phyloP scores from a whole-genome alignment of 352 stramenopile species.

The Pythium rishiriense region DNA sequence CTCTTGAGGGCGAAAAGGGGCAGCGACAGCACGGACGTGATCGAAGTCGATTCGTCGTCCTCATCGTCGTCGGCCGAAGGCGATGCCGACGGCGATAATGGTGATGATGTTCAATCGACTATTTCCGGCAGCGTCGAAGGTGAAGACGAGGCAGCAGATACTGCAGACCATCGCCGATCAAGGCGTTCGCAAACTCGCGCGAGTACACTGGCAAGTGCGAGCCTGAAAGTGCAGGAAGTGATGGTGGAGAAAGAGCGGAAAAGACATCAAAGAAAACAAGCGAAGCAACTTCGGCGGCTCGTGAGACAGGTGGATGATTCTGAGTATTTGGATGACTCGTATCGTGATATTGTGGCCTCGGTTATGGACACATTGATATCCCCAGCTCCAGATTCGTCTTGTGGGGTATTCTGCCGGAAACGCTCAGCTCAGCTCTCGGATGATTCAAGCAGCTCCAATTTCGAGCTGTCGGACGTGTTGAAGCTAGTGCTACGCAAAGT shows the following conservation, averaged over 20 bases:
- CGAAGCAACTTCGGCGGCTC: slow-evolving; percentile 41
- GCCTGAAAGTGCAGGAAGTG: slow-evolving; percentile 58
- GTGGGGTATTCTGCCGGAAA: slow-evolving; percentile 48
- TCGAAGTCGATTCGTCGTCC: slow-evolving; percentile 33
- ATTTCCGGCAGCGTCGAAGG: slow-evolving; percentile 23
- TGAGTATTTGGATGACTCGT: slow-evolving; percentile 75
- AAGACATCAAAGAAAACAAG: slow-evolving; percentile 36
- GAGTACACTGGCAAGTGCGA: slow-evolving; percentile 59
- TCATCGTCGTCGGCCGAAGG: slow-evolving; percentile 23
- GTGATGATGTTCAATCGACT: slow-evolving; percentile 14
- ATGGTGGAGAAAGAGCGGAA: slow-evolving; percentile 52
- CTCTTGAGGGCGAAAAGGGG: slow-evolving; percentile 4
- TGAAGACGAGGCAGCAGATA: background rate
- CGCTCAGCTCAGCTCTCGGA: background rate
- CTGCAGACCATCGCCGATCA: slow-evolving; percentile 40
- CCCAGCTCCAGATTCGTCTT: slow-evolving; percentile 27
- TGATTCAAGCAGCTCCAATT: background rate
- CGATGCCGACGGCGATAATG: slow-evolving; percentile 10
- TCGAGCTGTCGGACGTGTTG: slow-evolving; percentile 32
- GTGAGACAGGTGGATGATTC: slow-evolving; percentile 50
- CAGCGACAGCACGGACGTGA: background rate
- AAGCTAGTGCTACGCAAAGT: slow-evolving; percentile 57
- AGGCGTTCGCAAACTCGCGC: slow-evolving; percentile 62
- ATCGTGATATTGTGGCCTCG: slow-evolving; percentile 35
- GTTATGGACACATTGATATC: slow-evolving; percentile 27